Conservation (phyloP, 208 protist species). For the Trypanosoma theileri region DNA sequence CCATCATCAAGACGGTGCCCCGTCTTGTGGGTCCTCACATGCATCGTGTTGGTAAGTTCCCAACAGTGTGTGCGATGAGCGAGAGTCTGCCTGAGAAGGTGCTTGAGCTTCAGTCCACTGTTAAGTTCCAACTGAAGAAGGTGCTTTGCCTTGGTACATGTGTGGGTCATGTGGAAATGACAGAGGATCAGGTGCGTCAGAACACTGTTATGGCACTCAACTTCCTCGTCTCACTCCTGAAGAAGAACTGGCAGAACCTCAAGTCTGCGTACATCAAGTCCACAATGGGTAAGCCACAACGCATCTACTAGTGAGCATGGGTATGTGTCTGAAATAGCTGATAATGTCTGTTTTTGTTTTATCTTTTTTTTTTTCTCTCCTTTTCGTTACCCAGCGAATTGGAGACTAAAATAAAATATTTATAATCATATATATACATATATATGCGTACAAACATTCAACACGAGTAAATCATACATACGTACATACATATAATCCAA, state of each 20-base stretch:
- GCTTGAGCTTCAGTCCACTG: slow-evolving; percentile 92
- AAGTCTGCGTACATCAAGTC: slow-evolving; percentile 99
- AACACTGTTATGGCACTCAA: slow-evolving; percentile 98
- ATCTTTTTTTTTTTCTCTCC: neutral
- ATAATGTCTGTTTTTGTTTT: slow-evolving; percentile 25
- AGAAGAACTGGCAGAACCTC: slow-evolving; percentile 99
- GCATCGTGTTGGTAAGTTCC: slow-evolving; percentile 99
- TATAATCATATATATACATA: too few species aligned
- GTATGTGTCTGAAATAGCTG: neutral
- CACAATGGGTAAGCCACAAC: slow-evolving; percentile 98
- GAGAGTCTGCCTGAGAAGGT: slow-evolving; percentile 96
- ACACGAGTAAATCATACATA: too few species aligned
- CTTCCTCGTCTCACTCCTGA: slow-evolving; percentile 99
- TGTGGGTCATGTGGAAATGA: slow-evolving; percentile 97
- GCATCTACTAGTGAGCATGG: slow-evolving; percentile 94
- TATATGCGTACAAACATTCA: too few species aligned
- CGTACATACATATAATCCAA: too few species aligned
- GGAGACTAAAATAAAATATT: too few species aligned
- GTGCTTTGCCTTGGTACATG: slow-evolving; percentile 97
- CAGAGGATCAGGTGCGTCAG: slow-evolving; percentile 92
- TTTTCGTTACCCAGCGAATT: neutral
- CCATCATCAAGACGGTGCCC: slow-evolving; percentile 97
- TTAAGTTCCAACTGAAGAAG: slow-evolving; percentile 99
- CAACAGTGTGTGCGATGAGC: slow-evolving; percentile 91
- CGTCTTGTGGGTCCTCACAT: slow-evolving; percentile 97